phyloP scores from a whole-genome alignment of 805 yeast species.

The Komagataella kurtzmanii region DNA sequence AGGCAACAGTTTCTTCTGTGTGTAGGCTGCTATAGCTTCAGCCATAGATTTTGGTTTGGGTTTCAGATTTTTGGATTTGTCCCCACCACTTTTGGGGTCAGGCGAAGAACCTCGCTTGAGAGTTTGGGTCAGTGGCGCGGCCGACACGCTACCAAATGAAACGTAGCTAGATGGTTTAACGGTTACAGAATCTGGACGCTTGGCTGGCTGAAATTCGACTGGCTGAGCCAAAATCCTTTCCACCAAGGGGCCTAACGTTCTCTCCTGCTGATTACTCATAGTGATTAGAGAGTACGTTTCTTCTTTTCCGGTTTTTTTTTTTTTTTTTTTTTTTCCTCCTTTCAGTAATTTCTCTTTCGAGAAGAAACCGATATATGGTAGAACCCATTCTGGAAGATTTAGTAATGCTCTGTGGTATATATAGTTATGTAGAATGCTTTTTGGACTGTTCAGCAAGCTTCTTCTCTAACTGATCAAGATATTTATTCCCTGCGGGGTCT shows the following conservation, averaged over 20 bases:
- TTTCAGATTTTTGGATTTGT: constrained; percentile 2
- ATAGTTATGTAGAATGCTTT: not conserved
- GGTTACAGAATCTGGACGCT: constrained; percentile 32
- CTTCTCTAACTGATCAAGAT: not conserved
- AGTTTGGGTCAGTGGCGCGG: constrained; percentile 2
- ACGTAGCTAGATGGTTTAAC: constrained; percentile 37
- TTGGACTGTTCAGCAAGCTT: not conserved
- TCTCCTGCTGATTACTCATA: not conserved
- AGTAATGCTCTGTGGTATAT: not conserved
- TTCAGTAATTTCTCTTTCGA: not conserved
- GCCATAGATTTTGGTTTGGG: constrained; percentile 32
- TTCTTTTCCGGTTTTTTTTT: not conserved
- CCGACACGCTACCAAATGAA: constrained; percentile 1
- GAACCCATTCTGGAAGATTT: not conserved
- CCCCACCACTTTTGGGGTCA: not conserved
- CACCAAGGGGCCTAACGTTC: constrained; percentile 35
- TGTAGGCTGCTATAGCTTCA: constrained; percentile 44
- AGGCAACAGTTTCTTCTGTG: constrained; percentile 38
- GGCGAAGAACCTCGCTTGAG: not conserved
- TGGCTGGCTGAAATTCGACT: constrained; percentile 48
- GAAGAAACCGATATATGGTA: not conserved
- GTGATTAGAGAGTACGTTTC: not conserved
- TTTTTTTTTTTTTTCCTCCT: not conserved
- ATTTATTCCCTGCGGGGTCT: not conserved
- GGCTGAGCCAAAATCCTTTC: constrained; percentile 53